phyloP scores from a whole-genome alignment of 1,284 basidiomycete genomes.

The Moesziomyces parantarcticus region DNA sequence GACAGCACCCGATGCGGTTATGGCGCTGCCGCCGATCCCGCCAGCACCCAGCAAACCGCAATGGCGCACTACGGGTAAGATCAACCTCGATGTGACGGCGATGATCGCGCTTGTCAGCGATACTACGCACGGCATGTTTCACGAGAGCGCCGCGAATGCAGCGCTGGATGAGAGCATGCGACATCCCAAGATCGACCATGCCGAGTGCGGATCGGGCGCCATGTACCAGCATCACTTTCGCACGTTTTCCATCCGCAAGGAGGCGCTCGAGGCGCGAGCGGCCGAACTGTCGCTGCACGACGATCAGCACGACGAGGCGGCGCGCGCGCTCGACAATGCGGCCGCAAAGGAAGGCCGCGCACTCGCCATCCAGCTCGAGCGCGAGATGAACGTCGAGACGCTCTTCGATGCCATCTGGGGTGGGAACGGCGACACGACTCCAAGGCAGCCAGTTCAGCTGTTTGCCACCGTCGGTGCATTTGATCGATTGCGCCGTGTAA shows the following conservation, averaged over 20 bases:
- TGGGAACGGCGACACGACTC: background rate
- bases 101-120: conserved; percentile 60
- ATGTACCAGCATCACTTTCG: conserved; percentile 39
- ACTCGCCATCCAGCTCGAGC: conserved; percentile 43
- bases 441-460: conserved; percentile 9
- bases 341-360: conserved; percentile 40
- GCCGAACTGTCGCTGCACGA: conserved; percentile 33
- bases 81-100: conserved; percentile 62
- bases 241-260: conserved; percentile 43
- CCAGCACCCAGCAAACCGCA: conserved; percentile 20
- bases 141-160: background rate
- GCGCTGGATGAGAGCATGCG: conserved; percentile 16
- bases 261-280: conserved; percentile 37
- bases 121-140: conserved; percentile 44
- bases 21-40: conserved; percentile 31
- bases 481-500: conserved; percentile 35
- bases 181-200: conserved; percentile 24
- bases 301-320: conserved; percentile 26
- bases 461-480: conserved; percentile 42
- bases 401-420: conserved; percentile 41
- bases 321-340: conserved; percentile 25
- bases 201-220: conserved; percentile 22
- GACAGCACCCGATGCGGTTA: background rate
- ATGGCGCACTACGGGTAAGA: conserved; percentile 26
- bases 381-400: conserved; percentile 43